phyloP scores from a whole-genome alignment of 768 basidiomycete genomes.

The Lactarius akahatsu region DNA sequence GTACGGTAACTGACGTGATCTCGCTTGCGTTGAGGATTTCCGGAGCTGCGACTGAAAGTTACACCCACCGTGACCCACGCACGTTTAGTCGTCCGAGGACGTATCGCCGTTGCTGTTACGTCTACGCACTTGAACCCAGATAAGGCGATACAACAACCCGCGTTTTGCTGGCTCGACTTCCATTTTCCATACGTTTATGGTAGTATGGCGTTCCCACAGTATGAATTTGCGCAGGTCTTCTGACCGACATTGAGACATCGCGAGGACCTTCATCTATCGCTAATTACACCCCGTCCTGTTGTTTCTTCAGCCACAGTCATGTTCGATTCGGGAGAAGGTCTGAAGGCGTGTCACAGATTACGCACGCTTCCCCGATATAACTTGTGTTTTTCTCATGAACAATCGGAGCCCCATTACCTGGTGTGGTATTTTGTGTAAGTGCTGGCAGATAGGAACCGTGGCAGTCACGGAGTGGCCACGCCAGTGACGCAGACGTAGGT shows the following conservation, averaged over 20 bases:
- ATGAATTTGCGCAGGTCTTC: background rate
- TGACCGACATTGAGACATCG: background rate
- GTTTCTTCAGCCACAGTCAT: background rate
- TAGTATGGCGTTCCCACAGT: background rate
- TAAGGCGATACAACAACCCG: background rate
- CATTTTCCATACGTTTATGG: background rate
- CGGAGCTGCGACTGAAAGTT: background rate
- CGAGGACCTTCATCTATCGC: background rate
- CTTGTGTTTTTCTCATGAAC: background rate
- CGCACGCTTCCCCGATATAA: background rate
- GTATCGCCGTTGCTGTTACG: background rate
- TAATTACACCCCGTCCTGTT: background rate
- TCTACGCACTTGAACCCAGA: background rate
- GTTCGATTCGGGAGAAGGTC: background rate
- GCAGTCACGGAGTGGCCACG: background rate
- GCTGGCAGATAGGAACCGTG: background rate
- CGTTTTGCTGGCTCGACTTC: conserved; percentile 1
- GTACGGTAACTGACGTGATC: background rate
- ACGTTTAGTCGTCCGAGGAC: background rate
- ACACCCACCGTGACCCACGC: no score
- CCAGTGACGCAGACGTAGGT: background rate
- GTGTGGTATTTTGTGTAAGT: background rate
- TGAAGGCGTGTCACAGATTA: background rate
- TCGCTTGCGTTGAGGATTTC: background rate
- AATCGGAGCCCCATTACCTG: background rate